Base-by-base conservation (phyloP, 2,329 filamentous ascomycete species). In the Epichloe sibirici region DNA sequence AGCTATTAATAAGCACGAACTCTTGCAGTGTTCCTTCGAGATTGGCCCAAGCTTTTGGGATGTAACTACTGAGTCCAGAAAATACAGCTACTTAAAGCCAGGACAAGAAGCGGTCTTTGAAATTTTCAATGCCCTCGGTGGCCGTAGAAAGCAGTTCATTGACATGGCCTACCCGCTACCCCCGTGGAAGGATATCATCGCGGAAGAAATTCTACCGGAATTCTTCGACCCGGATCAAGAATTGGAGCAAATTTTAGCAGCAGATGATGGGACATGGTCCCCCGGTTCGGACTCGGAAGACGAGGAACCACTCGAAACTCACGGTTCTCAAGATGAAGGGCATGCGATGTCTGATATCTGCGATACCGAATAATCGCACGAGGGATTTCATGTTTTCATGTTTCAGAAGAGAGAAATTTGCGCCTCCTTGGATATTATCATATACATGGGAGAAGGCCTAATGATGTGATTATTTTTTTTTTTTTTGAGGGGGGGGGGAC, bases 141-240 rank as follows among this genome's bases (percentile, higher is more conserved):
- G 11, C 5, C 28, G 28, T 31, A 3, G 17, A 31, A 2, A 31
- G 3, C 3, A 23, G 34, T 46, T 35, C 25, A 17, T 35, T 12
- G 8, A 46, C 17, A 46, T 46, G 45, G 11, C 45, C 12, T 6
- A 37, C 34, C 45, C 31, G 13, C 45, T 46, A 17, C n/a, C 31
- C n/a, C 15, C 15, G 15, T 46, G 45, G 45, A 46, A 21, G 31
- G 31, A 37, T 21, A 0, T 46, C 9, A 35, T 46, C 23, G 45
- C 45, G 17, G 45, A 46, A n/a, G 45, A 46, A 25, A 37, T 37
- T 35, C 17, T 46, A 2, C 45, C 31, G 15, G 45, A 46, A n/a
- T 46, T 12, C 31, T 37, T 46, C 15, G 17, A 17, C 5, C 6
- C 15, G 31, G 17, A n/a, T 34, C 8, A 17, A n/a, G 15, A 12